Percentiles rank a stretch among this genome's conserved stretches.
phyloP scores from a whole-genome alignment of 805 yeast genomes.

The Debaryomyces hansenii region DNA sequence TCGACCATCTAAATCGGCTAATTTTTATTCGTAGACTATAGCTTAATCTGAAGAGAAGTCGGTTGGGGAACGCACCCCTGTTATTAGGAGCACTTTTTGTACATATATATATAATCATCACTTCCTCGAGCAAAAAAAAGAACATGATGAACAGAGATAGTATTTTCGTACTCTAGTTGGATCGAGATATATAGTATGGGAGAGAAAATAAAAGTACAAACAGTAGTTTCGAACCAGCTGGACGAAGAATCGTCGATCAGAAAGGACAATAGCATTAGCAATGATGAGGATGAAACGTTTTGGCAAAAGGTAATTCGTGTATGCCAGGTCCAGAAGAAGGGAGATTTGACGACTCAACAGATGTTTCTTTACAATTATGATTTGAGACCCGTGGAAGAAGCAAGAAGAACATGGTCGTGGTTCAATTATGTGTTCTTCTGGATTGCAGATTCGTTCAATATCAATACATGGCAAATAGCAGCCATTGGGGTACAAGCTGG shows the following conservation, averaged over 20 bases:
- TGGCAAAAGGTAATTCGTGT: slow-evolving; percentile 10
- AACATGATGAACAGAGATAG: no score
- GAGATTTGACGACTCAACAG: slow-evolving; percentile 53
- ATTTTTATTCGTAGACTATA: no score
- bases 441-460: slow-evolving; percentile 88
- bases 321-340: slow-evolving; percentile 33
- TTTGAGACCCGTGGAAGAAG: slow-evolving; percentile 73
- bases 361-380: slow-evolving; percentile 73
- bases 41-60: no score
- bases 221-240: not conserved
- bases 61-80: not conserved
- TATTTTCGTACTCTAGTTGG: no score
- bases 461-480: slow-evolving; percentile 90
- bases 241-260: not conserved
- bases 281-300: slow-evolving; percentile 7
- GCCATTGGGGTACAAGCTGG: slow-evolving; percentile 77
- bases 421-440: slow-evolving; percentile 76
- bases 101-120: no score
- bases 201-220: not conserved
- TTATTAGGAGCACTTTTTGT: not conserved
- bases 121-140: no score
- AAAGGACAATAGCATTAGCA: not conserved
- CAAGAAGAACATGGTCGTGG: slow-evolving; percentile 84
- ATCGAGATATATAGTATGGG: not conserved
- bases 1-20: no score